A percentile compares a stretch with the other conserved stretches of the same genome.
Evolutionary conservation across 495 filamentous ascomycete genomes (phyloP).

Genomic region (Mycothermus thermophilus): DNA sequence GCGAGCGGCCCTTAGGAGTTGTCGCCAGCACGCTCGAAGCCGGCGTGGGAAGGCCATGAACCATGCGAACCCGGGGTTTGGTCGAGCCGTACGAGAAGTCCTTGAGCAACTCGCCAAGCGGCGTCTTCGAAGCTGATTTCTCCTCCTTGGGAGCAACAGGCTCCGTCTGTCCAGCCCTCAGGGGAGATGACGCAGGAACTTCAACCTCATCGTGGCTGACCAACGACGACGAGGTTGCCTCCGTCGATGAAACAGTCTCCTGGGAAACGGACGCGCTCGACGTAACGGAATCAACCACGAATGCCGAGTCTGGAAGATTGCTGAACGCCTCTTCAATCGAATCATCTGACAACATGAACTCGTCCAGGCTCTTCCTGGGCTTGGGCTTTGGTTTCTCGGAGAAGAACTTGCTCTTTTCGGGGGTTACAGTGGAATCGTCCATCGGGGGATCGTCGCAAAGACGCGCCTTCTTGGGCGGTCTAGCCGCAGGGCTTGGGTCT

Average conservation of each 20-base stretch:
- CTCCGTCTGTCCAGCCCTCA: background rate
- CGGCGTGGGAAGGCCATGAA: conserved; percentile 20
- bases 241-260: too few species aligned
- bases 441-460: conserved; percentile 27
- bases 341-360: conserved; percentile 30
- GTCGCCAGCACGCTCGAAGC: conserved; percentile 16
- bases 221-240: too few species aligned
- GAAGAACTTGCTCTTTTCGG: conserved; percentile 32
- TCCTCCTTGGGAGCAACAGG: background rate
- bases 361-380: conserved; percentile 8
- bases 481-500: conserved; percentile 14
- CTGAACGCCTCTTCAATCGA: conserved; percentile 32
- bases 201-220: too few species aligned
- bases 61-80: conserved; percentile 10
- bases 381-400: conserved; percentile 11
- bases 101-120: conserved; percentile 7
- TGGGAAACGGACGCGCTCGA: too few species aligned
- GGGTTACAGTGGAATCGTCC: conserved; percentile 8
- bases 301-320: conserved; percentile 32
- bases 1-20: conserved; percentile 14
- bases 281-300: too few species aligned
- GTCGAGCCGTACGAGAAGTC: conserved; percentile 15
- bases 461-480: conserved; percentile 37
- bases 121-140: conserved; percentile 5
- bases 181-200: conserved; percentile 17